phyloP scores from a whole-genome alignment of 441 rosid species.

The Populus hybrid region DNA sequence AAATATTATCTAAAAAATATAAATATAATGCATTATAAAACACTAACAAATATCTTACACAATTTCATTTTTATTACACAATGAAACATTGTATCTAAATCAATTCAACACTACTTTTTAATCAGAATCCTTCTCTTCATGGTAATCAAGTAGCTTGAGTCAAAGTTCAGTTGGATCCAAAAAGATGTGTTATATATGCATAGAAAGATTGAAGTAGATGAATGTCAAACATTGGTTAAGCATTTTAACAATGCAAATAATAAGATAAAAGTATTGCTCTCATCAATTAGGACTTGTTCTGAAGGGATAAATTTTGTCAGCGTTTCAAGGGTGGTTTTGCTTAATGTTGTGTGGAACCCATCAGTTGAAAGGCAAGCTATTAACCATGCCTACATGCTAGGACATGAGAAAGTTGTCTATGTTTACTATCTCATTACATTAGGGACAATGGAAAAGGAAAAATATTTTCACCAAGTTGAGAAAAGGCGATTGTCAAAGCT shows the following conservation, averaged over 20 bases:
- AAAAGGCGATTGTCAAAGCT: constrained; percentile 46
- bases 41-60: no score
- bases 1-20: no score
- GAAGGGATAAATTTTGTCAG: constrained; percentile 74
- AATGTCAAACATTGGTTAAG: constrained; percentile 47
- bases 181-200: constrained; percentile 53
- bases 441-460: constrained; percentile 50
- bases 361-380: constrained; percentile 72
- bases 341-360: constrained; percentile 76
- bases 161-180: constrained; percentile 40
- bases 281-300: constrained; percentile 64
- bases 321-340: constrained; percentile 64
- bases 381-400: constrained; percentile 71
- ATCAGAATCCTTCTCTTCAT: constrained; percentile 5
- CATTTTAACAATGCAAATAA: constrained; percentile 46
- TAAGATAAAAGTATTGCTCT: constrained; percentile 54
- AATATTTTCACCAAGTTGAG: constrained; percentile 42
- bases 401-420: constrained; percentile 51
- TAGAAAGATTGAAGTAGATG: constrained; percentile 36
- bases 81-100: no score
- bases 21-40: no score
- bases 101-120: no score
- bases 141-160: constrained; percentile 37
- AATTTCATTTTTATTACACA: no score
- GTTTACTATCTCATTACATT: constrained; percentile 54